phyloP scores from a whole-genome alignment of 305 asterid species.

The Solanum hybrid region DNA sequence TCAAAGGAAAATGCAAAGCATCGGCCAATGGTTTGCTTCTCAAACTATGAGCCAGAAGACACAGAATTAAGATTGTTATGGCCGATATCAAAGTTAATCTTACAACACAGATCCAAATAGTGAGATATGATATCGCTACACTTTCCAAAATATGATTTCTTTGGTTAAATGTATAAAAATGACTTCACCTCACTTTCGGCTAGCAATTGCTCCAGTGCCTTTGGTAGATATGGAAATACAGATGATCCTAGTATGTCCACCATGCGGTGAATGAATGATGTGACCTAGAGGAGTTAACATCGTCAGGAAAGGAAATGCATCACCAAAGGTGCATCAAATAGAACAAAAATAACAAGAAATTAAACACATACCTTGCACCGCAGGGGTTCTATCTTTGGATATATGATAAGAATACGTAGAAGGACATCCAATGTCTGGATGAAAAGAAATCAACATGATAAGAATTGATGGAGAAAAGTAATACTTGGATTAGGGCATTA shows the following conservation, averaged over 20 bases:
- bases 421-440: conserved; percentile 81
- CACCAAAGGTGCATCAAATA: not conserved
- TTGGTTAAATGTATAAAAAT: not conserved
- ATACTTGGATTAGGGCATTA: not conserved
- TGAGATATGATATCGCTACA: not conserved
- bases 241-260: conserved; percentile 85
- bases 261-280: conserved; percentile 95
- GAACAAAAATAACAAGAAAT: not conserved
- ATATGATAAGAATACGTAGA: conserved; percentile 73
- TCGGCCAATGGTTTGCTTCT: not conserved
- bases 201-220: conserved; percentile 83
- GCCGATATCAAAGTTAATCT: not conserved
- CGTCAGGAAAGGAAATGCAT: not conserved
- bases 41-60: not conserved
- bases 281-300: conserved; percentile 45
- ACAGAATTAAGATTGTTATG: not conserved
- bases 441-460: conserved; percentile 19
- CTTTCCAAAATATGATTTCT: not conserved
- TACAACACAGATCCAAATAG: not conserved
- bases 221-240: conserved; percentile 87
- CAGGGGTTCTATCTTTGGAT: conserved; percentile 66
- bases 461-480: not conserved
- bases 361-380: conserved; percentile 65
- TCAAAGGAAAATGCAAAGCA: not conserved
- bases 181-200: conserved; percentile 74